phyloP scores from a whole-genome alignment of 805 yeast species.

The Scheffersomyces lignosus region DNA sequence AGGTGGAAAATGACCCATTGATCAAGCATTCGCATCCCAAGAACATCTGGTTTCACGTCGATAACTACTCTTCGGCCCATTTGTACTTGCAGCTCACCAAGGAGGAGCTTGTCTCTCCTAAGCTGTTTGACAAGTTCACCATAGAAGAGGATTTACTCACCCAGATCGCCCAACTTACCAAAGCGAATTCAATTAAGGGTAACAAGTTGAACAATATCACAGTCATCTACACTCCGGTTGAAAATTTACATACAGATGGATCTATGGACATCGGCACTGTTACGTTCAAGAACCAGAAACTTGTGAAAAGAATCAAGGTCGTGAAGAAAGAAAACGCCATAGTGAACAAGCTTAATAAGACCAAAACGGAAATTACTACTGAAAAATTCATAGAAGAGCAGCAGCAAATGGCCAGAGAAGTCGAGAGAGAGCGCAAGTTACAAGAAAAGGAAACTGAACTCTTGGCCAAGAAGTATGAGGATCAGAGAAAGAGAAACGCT shows the following conservation, averaged over 20 bases:
- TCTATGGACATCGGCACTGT: slow-evolving; percentile 82
- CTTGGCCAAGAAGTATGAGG: slow-evolving; percentile 36
- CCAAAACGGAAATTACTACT: slow-evolving; percentile 55
- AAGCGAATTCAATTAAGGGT: slow-evolving; percentile 75
- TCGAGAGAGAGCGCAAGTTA: slow-evolving; percentile 41
- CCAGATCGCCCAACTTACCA: slow-evolving; percentile 66
- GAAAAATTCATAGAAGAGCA: slow-evolving; percentile 42
- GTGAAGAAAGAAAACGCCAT: slow-evolving; percentile 57
- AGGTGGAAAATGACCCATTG: slow-evolving; percentile 57
- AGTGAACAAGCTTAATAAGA: slow-evolving; percentile 62
- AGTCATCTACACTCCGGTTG: slow-evolving; percentile 73
- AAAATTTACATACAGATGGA: slow-evolving; percentile 63
- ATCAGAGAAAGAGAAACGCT: slow-evolving; percentile 36
- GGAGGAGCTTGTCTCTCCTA: slow-evolving; percentile 45
- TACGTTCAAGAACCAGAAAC: slow-evolving; percentile 60
- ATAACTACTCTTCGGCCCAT: slow-evolving; percentile 75
- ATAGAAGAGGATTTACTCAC: slow-evolving; percentile 46
- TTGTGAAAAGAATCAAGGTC: slow-evolving; percentile 53
- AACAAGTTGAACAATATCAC: slow-evolving; percentile 67
- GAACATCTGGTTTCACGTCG: slow-evolving; percentile 82
- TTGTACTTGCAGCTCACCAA: slow-evolving; percentile 59
- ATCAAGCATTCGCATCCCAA: slow-evolving; percentile 63
- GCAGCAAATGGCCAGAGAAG: slow-evolving; percentile 26
- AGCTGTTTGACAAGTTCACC: slow-evolving; percentile 38
- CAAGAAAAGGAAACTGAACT: slow-evolving; percentile 33